These are phyloP conservation scores for Phytophthora boehmeriae DNA, from an alignment of 352 stramenopile species.

Conservation along the genomic window DNA sequence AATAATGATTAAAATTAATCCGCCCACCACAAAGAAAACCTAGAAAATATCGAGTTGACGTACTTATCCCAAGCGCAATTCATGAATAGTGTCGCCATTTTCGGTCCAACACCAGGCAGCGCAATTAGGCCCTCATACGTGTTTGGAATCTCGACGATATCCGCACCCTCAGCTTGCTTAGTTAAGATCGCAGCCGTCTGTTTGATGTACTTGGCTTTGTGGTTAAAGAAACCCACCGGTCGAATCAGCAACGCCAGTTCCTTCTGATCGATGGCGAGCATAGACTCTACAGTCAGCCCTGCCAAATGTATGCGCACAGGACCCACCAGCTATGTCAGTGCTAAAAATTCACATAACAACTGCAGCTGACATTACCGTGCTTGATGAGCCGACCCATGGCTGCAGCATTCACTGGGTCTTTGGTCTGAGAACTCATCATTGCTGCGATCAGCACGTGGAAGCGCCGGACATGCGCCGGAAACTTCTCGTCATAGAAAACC, in stretches of 20 bases:
- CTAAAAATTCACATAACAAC: background rate
- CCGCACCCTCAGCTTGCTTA: constrained; percentile 33
- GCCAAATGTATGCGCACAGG: background rate
- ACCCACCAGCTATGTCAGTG: background rate
- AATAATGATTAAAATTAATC: background rate
- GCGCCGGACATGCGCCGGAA: constrained; percentile 53
- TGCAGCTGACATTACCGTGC: constrained; percentile 37
- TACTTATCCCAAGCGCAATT: constrained; percentile 91
- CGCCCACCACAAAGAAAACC: background rate
- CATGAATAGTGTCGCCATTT: constrained; percentile 97
- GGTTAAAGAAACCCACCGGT: constrained; percentile 96
- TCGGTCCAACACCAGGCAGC: constrained; percentile 94
- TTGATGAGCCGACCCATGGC: constrained; percentile 70
- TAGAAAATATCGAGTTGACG: constrained; percentile 4
- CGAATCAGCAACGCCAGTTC: constrained; percentile 90
- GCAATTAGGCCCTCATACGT: constrained; percentile 91
- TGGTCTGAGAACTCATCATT: constrained; percentile 97
- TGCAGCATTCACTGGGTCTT: constrained; percentile 91
- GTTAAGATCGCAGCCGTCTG: constrained; percentile 63
- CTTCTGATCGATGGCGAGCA: constrained; percentile 83
- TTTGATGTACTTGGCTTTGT: constrained; percentile 97
- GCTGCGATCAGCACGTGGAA: constrained; percentile 96
- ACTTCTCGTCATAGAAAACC: constrained; percentile 50
- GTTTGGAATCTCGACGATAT: constrained; percentile 89
- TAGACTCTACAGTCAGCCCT: constrained; percentile 89